Evolutionary conservation across 73 alveolate genomes (phyloP).

Genomic region (Paramecium bursaria): DNA sequence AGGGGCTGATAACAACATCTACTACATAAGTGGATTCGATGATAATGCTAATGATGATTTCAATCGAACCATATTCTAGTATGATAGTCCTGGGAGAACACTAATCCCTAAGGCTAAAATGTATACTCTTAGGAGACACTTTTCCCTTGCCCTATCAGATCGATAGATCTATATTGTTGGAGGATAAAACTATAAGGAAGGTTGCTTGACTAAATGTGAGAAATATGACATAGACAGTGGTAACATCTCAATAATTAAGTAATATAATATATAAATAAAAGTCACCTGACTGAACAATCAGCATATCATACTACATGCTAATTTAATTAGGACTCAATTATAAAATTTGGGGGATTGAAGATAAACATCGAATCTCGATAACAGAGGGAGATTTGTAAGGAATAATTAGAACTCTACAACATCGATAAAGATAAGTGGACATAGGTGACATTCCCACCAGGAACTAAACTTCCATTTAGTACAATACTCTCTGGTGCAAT

Average conservation of each 20-base stretch:
- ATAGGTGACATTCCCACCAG: not conserved
- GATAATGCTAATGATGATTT: constrained; percentile 1
- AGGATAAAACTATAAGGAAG: constrained; percentile 56
- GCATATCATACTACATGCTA: constrained; percentile 32
- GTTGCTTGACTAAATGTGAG: constrained; percentile 54
- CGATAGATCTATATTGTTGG: constrained; percentile 42
- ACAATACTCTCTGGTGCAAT: constrained; percentile 34
- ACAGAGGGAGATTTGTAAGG: not conserved
- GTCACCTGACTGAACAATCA: constrained; percentile 33
- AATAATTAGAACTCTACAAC: constrained; percentile 20
- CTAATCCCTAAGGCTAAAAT: not conserved
- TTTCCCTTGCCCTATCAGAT: constrained; percentile 1
- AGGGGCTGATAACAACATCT: constrained; percentile 1
- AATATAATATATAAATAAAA: not conserved
- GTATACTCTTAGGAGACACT: constrained; percentile 30
- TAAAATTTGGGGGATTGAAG: constrained; percentile 45
- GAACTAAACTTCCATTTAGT: not conserved
- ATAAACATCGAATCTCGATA: constrained; percentile 8
- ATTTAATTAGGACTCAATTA: constrained; percentile 28
- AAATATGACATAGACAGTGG: constrained; percentile 15
- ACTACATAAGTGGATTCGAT: constrained; percentile 47
- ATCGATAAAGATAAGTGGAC: constrained; percentile 43
- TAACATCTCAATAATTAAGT: constrained; percentile 23
- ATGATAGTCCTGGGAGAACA: not conserved
- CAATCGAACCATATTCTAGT: constrained; percentile 9